Conservation (phyloP, 495 filamentous ascomycete species). For the Penicillium soppii region DNA sequence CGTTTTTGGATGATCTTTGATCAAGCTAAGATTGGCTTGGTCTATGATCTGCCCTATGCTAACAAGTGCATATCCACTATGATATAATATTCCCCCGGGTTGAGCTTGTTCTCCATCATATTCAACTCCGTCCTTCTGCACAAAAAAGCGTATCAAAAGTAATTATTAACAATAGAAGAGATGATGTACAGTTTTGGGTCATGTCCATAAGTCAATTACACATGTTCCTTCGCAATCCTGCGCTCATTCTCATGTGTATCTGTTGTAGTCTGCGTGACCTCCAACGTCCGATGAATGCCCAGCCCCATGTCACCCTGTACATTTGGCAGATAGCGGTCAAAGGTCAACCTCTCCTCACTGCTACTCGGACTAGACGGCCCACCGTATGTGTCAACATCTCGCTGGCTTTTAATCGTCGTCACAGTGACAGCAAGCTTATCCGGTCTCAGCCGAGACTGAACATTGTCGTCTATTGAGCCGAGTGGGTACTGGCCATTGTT, state of each 20-base stretch:
- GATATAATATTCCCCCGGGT: too few species aligned
- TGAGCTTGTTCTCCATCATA: too few species aligned
- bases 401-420: conserved; percentile 38
- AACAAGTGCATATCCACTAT: too few species aligned
- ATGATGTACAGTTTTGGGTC: too few species aligned
- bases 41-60: too few species aligned
- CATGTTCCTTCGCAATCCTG: conserved; percentile 22
- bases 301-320: conserved; percentile 20
- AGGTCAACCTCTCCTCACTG: conserved; percentile 37
- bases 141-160: too few species aligned
- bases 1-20: too few species aligned
- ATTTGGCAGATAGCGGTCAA: conserved; percentile 8
- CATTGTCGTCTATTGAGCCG: conserved; percentile 29
- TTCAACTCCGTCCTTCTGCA: too few species aligned
- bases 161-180: too few species aligned
- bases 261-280: conserved; percentile 33
- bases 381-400: conserved; percentile 24
- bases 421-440: conserved; percentile 41
- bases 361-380: conserved; percentile 23
- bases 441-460: conserved; percentile 27
- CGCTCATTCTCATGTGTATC: conserved; percentile 13
- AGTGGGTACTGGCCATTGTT: conserved; percentile 17
- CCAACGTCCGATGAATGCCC: conserved; percentile 36
- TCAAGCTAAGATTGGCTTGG: too few species aligned
- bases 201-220: conserved; percentile 18